Percentiles rank a stretch among this genome's conserved stretches.
Evolutionary conservation across 2,329 filamentous ascomycete species (phyloP).

Genomic region (Verticillium dahliae): DNA sequence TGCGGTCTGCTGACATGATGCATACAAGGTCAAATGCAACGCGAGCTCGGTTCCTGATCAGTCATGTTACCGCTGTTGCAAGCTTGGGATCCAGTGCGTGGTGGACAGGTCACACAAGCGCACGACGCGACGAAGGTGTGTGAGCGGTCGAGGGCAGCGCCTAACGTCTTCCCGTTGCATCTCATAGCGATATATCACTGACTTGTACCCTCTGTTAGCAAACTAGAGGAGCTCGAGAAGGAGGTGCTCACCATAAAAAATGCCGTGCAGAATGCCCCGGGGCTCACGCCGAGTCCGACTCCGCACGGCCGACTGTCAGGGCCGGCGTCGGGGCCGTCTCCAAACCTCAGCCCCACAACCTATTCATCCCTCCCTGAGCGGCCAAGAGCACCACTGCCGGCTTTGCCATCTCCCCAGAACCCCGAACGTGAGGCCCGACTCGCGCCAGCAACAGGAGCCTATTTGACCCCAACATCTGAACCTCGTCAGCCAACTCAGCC

Average conservation of each 20-base stretch:
- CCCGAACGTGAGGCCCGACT: slow-evolving; percentile 9
- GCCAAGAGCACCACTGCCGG: slow-evolving; percentile 7
- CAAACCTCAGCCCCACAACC: slow-evolving; percentile 18
- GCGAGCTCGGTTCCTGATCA: slow-evolving; percentile 28
- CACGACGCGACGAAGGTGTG: slow-evolving; percentile 35
- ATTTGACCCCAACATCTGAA: slow-evolving; percentile 20
- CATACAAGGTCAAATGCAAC: slow-evolving; percentile 35
- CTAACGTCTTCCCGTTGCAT: not conserved
- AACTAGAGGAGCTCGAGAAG: slow-evolving; percentile 35
- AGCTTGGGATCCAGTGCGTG: slow-evolving; percentile 34
- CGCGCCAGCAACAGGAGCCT: slow-evolving; percentile 18
- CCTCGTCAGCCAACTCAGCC: slow-evolving; percentile 25
- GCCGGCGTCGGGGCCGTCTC: slow-evolving; percentile 13
- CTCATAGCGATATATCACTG: not conserved
- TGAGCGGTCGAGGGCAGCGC: not conserved
- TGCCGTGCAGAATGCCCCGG: slow-evolving; percentile 25
- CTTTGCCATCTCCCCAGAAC: slow-evolving; percentile 6
- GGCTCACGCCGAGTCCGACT: slow-evolving; percentile 3
- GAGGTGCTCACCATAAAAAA: slow-evolving; percentile 13
- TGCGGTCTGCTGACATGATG: not conserved
- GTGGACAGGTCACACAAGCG: slow-evolving; percentile 41
- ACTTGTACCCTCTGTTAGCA: slow-evolving; percentile 25
- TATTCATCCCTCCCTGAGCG: slow-evolving; percentile 15
- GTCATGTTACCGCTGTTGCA: slow-evolving; percentile 37
- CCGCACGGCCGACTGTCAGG: not conserved